phyloP scores from a whole-genome alignment of 139 green algal genomes.

The Chlorella sp. region DNA sequence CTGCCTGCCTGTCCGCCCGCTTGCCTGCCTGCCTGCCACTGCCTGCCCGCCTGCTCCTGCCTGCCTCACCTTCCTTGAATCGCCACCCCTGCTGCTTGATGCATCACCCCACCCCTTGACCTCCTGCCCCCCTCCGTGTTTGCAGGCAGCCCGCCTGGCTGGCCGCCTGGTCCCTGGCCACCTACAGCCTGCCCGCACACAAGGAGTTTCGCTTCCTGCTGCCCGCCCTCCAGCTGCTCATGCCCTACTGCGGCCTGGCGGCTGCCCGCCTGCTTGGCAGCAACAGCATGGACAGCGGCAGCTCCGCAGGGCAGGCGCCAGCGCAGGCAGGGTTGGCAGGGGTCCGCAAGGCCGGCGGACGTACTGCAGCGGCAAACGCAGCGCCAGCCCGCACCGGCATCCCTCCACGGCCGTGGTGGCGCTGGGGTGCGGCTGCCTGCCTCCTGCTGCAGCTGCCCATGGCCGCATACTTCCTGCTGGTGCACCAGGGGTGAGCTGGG shows the following conservation, averaged over 20 bases:
- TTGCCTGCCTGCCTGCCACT: background rate
- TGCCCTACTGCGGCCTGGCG: conserved; percentile 48
- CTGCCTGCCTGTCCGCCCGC: background rate
- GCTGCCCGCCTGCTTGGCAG: background rate
- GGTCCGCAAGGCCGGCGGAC: background rate
- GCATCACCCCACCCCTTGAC: background rate
- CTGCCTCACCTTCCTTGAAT: background rate
- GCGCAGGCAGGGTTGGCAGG: no score
- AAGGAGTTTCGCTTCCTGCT: conserved; percentile 72
- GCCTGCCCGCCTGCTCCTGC: background rate
- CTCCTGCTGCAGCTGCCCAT: conserved; percentile 45
- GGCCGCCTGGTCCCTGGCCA: conserved; percentile 24
- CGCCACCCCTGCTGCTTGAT: background rate
- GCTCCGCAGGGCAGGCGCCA: background rate
- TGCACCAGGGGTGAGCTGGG: conserved; percentile 48
- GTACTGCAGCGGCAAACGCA: background rate
- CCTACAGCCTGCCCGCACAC: conserved; percentile 64
- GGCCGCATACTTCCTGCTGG: conserved; percentile 49
- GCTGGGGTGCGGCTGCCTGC: conserved; percentile 2
- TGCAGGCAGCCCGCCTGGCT: conserved; percentile 27
- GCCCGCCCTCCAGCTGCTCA: conserved; percentile 57
- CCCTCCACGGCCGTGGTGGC: background rate
- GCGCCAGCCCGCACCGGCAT: background rate
- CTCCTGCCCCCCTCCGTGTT: background rate
- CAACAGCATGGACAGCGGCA: background rate